phyloP scores from a whole-genome alignment of 2,329 filamentous ascomycete species.

The Aureobasidium sp. region DNA sequence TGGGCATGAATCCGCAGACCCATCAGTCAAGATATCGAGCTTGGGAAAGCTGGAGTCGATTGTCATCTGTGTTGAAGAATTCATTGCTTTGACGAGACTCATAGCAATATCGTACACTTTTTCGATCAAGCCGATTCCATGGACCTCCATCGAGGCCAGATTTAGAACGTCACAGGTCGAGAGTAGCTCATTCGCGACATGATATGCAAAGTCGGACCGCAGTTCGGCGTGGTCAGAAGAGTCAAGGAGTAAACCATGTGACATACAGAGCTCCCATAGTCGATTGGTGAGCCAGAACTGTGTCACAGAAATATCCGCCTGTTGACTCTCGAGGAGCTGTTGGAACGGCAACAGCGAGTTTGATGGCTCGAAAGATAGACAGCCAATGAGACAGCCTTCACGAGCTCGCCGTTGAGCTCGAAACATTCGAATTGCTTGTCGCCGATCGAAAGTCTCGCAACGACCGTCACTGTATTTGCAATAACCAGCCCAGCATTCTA shows the following conservation, averaged over 20 bases:
- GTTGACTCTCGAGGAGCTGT: conserved; percentile 31
- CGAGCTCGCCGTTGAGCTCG: conserved; percentile 22
- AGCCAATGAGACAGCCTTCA: conserved; percentile 27
- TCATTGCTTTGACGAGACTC: conserved; percentile 21
- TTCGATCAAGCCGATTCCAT: conserved; percentile 34
- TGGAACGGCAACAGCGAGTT: conserved; percentile 21
- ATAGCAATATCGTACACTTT: conserved; percentile 33
- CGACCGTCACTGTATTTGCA: conserved; percentile 25
- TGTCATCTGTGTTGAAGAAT: conserved; percentile 16
- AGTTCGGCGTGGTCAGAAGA: conserved; percentile 31
- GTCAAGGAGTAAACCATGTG: conserved; percentile 31
- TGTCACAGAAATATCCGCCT: conserved; percentile 35
- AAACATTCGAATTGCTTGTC: conserved; percentile 26
- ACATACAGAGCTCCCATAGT: conserved; percentile 35
- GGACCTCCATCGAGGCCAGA: conserved; percentile 33
- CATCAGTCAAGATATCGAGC: not conserved
- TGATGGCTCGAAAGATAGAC: conserved; percentile 31
- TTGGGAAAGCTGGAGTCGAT: conserved; percentile 10
- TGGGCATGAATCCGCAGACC: too few relatives aligned
- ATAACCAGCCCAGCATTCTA: conserved; percentile 37
- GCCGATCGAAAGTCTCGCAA: conserved; percentile 30
- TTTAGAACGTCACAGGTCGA: conserved; percentile 12
- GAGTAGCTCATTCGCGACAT: not conserved
- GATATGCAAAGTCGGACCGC: conserved; percentile 29
- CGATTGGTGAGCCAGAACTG: conserved; percentile 38